Base-by-base conservation (phyloP, 768 basidiomycete species). In the Hypsizygus marmoreus region DNA sequence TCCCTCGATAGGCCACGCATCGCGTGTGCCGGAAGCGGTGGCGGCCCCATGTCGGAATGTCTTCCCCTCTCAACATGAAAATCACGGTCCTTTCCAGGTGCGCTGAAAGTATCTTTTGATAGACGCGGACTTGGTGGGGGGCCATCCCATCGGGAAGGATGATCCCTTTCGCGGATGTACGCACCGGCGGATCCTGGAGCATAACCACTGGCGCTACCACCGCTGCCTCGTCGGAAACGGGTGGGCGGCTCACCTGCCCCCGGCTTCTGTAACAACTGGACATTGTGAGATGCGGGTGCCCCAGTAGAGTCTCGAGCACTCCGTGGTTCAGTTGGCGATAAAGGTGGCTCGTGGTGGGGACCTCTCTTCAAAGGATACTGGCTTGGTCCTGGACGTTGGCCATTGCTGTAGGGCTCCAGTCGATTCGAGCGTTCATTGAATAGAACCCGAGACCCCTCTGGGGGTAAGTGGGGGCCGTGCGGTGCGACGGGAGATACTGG, bases 361-460 rank as follows among this genome's bases (percentile, higher is more conserved):
- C 69, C 67, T 51, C 79, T 75, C 49, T 79, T 75, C 31, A 70
- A 60, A 41, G 69, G 58, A 35, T 67, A 68, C 40, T 74, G 57
- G 22, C 78, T 73, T 33, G 61, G 64, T 39, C 64, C 67, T 42
- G 68, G 53, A 26, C 75, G 71, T 55, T 76, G 72, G n/a, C 69
- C 48, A 53, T 73, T 78, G 45, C 74, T 80, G 56, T 88, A 91
- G 2, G 91, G 89, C 65, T 98, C 95, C 45, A 97, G 68, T 52
- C 84, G 79, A 59, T 97, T 97, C 8, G 88, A 90, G 3, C 88
- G 84, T 58, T 95, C 97, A 59, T 99, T 98, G 75, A 97, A 99
- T n/a, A 99, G 74, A 1, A 85, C 85, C 31, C 89, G 80, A 25
- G 87, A 76, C 2, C 75, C 66, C 30, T 85, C 81, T 49, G 76